Evolutionary conservation across 116 monocot genomes (phyloP), one percentile per base, ranked within the genome.

Genomic region (Dioscorea cayenensis): DNA sequence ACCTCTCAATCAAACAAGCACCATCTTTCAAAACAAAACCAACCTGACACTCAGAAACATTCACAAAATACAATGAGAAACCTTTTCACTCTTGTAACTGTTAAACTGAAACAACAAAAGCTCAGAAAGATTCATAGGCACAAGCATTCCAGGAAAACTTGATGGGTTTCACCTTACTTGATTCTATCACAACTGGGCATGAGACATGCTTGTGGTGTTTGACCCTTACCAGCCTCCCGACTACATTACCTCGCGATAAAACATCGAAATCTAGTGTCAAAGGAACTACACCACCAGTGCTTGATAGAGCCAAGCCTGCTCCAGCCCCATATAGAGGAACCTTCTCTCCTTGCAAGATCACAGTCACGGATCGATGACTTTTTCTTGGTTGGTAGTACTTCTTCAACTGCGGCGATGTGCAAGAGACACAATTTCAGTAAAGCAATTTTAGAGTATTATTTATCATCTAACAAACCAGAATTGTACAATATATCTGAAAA

Each of bases 241-340:
- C 86, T 23, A 97, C 97, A 65, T 97, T 70, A 6, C 86, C 97
- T 14, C 81, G 66, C 7, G 90, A 72, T 13, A 66, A 74, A 67
- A 99, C 68, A 3, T 81, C 80, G 9, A 99, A 90, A 52, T 90
- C 84, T 38, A 99, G 72, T 14, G 77, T 85, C 52, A 99, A 67
- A 11, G 90, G 93, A 32, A 99, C 87, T 7, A 69, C 68, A 28
- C 84, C 78, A 9, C 86, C 81, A 10, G 76, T 78, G 67, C 51
- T 82, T 0, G 89, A 72, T 0, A 89, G 66, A 49, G 77, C 65
- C 63, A 99, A 50, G 17, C 87, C 81, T 43, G 86, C 90, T 4
- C 99, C 87, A 2, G 99, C 99, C 2, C 99, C 99, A 61, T 99
- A 99, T 11, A 99, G 82, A 18, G 99, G 99, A 65, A 86, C 83